phyloP scores from a whole-genome alignment of 2,329 filamentous ascomycete genomes.

The Fusarium humuli region DNA sequence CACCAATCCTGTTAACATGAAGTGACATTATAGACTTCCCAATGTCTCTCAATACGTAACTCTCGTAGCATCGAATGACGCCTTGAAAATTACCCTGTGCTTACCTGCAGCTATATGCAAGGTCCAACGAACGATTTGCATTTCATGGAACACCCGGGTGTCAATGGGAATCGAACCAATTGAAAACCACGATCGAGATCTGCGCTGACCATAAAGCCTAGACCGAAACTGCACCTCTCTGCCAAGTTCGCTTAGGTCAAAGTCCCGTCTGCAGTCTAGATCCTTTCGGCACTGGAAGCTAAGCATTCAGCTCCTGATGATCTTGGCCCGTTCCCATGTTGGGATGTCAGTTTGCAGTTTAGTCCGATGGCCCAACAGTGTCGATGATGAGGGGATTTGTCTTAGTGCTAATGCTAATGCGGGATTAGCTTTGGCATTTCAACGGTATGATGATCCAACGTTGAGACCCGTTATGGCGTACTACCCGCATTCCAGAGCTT shows the following conservation, averaged over 20 bases:
- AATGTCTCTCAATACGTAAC: rapidly evolving
- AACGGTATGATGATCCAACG: background rate
- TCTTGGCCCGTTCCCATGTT: background rate
- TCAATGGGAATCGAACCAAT: background rate
- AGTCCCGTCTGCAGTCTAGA: background rate
- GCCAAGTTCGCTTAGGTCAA: background rate
- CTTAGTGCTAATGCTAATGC: background rate
- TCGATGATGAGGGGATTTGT: background rate
- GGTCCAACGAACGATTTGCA: background rate
- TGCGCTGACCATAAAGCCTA: background rate
- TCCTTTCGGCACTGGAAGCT: background rate
- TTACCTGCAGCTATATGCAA: background rate
- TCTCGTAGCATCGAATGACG: background rate
- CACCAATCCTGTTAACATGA: background rate
- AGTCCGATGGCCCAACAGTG: background rate
- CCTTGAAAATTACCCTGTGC: background rate
- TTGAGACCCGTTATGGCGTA: background rate
- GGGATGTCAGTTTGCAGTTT: background rate
- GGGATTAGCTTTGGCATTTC: background rate
- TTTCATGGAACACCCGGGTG: rapidly evolving
- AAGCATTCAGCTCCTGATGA: background rate
- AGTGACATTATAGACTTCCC: background rate
- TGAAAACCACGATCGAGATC: background rate
- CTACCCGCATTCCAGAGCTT: background rate
- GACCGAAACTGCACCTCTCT: background rate